Percentiles rank a stretch among this genome's conserved stretches.
phyloP scores from a whole-genome alignment of 164 flowering plant species.

The Pachysandra terminalis region DNA sequence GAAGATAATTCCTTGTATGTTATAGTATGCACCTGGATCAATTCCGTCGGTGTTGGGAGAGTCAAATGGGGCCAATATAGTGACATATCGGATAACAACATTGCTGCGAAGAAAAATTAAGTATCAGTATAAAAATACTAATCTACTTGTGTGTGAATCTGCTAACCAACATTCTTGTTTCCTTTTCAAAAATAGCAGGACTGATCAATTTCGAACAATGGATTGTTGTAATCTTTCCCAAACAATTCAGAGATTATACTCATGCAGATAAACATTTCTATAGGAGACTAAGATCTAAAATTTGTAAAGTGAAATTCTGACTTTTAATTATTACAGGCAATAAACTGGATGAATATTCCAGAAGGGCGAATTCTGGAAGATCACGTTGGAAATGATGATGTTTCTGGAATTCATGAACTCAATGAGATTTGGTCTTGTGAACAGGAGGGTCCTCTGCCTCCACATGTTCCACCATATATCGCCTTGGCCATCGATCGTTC shows the following conservation, averaged over 20 bases:
- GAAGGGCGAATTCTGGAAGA: conserved; percentile 82
- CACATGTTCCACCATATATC: conserved; percentile 99
- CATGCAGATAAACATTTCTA: not conserved
- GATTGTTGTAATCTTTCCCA: too few species aligned
- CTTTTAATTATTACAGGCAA: conserved; percentile 57
- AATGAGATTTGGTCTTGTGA: conserved; percentile 81
- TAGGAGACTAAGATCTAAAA: not conserved
- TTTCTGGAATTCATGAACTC: conserved; percentile 74
- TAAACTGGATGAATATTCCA: conserved; percentile 98
- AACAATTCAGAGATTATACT: too few species aligned
- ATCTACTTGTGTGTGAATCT: not conserved
- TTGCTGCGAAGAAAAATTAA: conserved; percentile 46
- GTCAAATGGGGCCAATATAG: conserved; percentile 82
- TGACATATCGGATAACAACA: conserved; percentile 76
- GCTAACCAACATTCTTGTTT: too few species aligned
- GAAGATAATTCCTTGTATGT: not conserved
- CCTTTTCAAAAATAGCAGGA: not conserved
- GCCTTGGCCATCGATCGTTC: conserved; percentile 98
- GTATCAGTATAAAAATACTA: not conserved
- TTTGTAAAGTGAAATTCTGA: not conserved
- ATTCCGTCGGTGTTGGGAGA: conserved; percentile 98
- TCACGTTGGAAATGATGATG: conserved; percentile 82
- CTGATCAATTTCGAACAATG: not conserved
- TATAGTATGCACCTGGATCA: conserved; percentile 76
- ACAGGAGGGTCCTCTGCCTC: conserved; percentile 67